Base-by-base conservation (phyloP, 2,329 filamentous ascomycete species). In the Penicillium palitans region DNA sequence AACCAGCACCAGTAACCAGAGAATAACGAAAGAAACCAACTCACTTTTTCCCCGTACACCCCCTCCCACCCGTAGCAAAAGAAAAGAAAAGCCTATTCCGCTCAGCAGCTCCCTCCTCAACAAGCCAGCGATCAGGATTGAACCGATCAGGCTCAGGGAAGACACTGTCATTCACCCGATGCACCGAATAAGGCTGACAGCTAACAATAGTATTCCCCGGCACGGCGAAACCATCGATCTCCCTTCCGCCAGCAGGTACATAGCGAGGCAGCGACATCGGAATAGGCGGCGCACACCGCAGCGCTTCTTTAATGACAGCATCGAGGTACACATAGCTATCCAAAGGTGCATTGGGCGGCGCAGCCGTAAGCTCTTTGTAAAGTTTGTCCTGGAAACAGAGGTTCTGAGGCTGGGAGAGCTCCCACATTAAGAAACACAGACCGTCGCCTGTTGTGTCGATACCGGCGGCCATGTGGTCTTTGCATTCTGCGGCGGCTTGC, bases 401-500 rank as follows among this genome's bases (percentile, higher is more conserved):
- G 5, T 82, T 86, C 8, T 79, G 72, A 2, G 85, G 84, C 61
- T 84, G 83, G 2, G 87, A 90, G 2, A 90, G 78, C 68, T 89
- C 83, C 81, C 87, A 87, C 84, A 90, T 87, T 13, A 90, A 77
- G 67, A 90, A 90, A 67, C 86, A 89, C 0, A 90, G 76, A 0
- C 81, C 86, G 63, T 90, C 87, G 17, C 87, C 87, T 0, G 87
- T 90, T 0, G 88, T 90, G 65, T 90, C 87, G 59, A 90, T 89
- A 0, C 87, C 88, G 0, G 87, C 87, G 0, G 83, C 85, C 84
- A 90, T 86, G 70, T 90, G 87, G 65, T 90, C 87, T 57, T 88
- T 81, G 65, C 85, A 88, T 72, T 90, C 88, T 21, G 87, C 87
- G 0, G 86, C 86, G 61, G 84, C 81, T 65, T 87, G 81, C 3